A percentile compares a stretch with the other conserved stretches of the same genome.
Evolutionary conservation across 2,329 filamentous ascomycete species (phyloP).

Genomic region (Microthyrium microscopicum): DNA sequence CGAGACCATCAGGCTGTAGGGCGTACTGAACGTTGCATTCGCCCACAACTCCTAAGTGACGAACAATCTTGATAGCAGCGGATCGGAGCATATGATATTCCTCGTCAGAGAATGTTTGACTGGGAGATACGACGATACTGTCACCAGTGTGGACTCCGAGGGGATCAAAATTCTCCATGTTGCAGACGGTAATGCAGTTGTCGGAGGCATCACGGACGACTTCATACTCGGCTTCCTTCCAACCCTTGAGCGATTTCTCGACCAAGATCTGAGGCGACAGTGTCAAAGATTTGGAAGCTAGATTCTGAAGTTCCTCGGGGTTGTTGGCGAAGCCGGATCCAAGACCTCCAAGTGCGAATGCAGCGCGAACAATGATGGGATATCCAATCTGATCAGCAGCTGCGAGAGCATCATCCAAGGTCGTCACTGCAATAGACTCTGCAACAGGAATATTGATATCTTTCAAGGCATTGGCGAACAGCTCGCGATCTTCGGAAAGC

Average conservation of each 20-base stretch:
- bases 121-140: constrained; percentile 94
- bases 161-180: constrained; percentile 98
- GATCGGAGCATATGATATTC: constrained; percentile 99
- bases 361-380: constrained; percentile 93
- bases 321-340: constrained; percentile 94
- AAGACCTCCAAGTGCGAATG: constrained; percentile 88
- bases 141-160: constrained; percentile 96
- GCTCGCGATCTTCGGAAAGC: constrained; percentile 86
- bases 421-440: constrained; percentile 82
- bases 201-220: constrained; percentile 92
- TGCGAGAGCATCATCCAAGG: constrained; percentile 78
- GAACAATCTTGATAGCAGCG: constrained; percentile 94
- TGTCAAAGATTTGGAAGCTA: constrained; percentile 83
- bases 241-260: constrained; percentile 96
- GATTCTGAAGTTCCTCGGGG: constrained; percentile 79
- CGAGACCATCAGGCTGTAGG: constrained; percentile 85
- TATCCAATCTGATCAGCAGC: constrained; percentile 82
- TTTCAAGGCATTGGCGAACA: constrained; percentile 87
- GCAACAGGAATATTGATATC: constrained; percentile 97
- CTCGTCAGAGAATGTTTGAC: constrained; percentile 92
- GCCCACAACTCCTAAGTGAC: constrained; percentile 89
- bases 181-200: constrained; percentile 99
- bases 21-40: constrained; percentile 99
- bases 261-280: constrained; percentile 92
- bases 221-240: constrained; percentile 99